phyloP scores from a whole-genome alignment of 371 early-diverging fungal species.

The Lichtheimia ornata region DNA sequence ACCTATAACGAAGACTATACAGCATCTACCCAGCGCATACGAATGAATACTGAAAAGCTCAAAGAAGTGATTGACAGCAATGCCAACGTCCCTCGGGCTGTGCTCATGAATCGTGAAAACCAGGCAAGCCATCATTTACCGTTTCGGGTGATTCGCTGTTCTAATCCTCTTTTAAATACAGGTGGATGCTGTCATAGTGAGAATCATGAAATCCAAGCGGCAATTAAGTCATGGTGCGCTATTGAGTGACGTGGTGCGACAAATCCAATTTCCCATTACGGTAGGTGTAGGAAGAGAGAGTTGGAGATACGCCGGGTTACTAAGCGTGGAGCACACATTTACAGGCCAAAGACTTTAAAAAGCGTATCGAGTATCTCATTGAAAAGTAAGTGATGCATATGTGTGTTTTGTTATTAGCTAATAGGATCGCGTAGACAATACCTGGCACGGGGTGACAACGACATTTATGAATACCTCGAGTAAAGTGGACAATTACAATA shows the following conservation, averaged over 20 bases:
- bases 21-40: conserved; percentile 64
- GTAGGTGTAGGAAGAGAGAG: conserved; percentile 35
- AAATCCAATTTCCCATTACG: conserved; percentile 78
- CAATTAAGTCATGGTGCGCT: conserved; percentile 67
- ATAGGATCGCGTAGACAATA: no score
- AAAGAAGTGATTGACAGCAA: conserved; percentile 84
- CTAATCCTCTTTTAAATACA: conserved; percentile 5
- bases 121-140: conserved; percentile 28
- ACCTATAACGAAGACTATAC: conserved; percentile 69
- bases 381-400: conserved; percentile 53
- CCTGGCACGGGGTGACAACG: no score
- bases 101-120: conserved; percentile 76
- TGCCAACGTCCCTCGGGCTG: conserved; percentile 65
- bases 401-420: no score
- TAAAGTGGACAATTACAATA: no score
- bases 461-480: no score
- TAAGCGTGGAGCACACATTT: neutral
- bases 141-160: neutral
- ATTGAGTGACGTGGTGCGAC: conserved; percentile 72
- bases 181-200: conserved; percentile 93
- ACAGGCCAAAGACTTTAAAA: conserved; percentile 78
- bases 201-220: conserved; percentile 90
- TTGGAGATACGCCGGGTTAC: no score
- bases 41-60: conserved; percentile 83
- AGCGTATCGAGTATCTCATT: conserved; percentile 87